Percentiles rank a stretch among this genome's conserved stretches.
phyloP scores from a whole-genome alignment of 1,284 basidiomycete genomes.

The Naganishia albida region DNA sequence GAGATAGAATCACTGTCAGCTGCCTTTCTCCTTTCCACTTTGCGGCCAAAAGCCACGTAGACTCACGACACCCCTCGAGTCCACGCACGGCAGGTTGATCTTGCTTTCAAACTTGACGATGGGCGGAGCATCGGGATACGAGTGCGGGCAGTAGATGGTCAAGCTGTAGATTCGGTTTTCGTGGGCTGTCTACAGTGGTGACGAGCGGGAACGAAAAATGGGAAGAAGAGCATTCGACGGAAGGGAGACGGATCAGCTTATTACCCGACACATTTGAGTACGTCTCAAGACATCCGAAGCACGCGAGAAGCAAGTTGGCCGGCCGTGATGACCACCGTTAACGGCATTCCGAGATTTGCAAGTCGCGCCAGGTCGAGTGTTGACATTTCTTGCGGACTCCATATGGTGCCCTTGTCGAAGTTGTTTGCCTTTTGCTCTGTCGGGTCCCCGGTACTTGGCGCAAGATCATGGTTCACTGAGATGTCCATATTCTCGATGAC shows the following conservation, averaged over 20 bases:
- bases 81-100: conserved; percentile 95
- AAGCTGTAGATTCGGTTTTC: conserved; percentile 98
- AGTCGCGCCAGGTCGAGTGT: too few relatives aligned
- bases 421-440: too few relatives aligned
- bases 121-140: conserved; percentile 66
- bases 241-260: background rate
- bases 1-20: background rate
- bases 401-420: too few relatives aligned
- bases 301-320: background rate
- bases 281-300: background rate
- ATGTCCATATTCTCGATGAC: too few relatives aligned
- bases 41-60: background rate
- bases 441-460: too few relatives aligned
- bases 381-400: too few relatives aligned
- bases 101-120: conserved; percentile 71
- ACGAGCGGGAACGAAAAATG: conserved; percentile 26
- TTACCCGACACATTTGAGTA: background rate
- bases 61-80: conserved; percentile 64
- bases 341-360: too few relatives aligned
- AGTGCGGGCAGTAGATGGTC: conserved; percentile 79
- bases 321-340: too few relatives aligned
- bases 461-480: too few relatives aligned
- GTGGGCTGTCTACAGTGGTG: conserved; percentile 72
- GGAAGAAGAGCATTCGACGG: conserved; percentile 25
- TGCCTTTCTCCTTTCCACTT: background rate